phyloP scores from a whole-genome alignment of 139 green algal genomes.

The Tetradesmus obliquus region DNA sequence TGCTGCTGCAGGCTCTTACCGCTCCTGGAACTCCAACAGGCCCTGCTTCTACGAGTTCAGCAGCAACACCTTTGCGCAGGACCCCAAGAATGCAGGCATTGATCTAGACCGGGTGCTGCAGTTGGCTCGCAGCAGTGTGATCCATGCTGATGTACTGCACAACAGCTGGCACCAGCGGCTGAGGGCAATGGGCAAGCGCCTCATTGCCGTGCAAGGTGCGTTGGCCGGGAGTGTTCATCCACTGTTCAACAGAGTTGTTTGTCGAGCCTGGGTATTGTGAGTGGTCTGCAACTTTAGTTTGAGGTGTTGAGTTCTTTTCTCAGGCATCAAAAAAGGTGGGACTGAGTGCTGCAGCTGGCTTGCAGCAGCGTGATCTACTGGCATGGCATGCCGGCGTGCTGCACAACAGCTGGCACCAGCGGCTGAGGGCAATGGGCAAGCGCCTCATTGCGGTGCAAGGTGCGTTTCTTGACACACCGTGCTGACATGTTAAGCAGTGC shows the following conservation, averaged over 20 bases:
- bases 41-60: conserved; percentile 3
- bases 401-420: conserved; percentile 20
- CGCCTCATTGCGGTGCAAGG: background rate
- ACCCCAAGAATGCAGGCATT: background rate
- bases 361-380: conserved; percentile 14
- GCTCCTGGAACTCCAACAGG: background rate
- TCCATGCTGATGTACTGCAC: conserved; percentile 15
- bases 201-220: background rate
- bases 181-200: background rate
- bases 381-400: conserved; percentile 10
- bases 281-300: too few species aligned
- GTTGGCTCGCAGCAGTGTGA: background rate
- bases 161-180: conserved; percentile 9
- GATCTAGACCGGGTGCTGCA: background rate
- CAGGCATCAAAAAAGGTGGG: too few species aligned
- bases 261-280: too few species aligned
- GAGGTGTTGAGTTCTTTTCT: too few species aligned
- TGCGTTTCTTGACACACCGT: too few species aligned
- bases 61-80: background rate
- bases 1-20: background rate
- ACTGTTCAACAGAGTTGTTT: too few species aligned
- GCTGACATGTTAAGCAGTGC: too few species aligned
- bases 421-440: background rate
- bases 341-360: background rate
- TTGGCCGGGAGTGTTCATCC: too few species aligned